A percentile compares a stretch with the other conserved stretches of the same genome.
These are phyloP conservation scores for Aspergillus sp. DNA, from an alignment of 2,329 filamentous ascomycete species.

Conservation along the genomic window DNA sequence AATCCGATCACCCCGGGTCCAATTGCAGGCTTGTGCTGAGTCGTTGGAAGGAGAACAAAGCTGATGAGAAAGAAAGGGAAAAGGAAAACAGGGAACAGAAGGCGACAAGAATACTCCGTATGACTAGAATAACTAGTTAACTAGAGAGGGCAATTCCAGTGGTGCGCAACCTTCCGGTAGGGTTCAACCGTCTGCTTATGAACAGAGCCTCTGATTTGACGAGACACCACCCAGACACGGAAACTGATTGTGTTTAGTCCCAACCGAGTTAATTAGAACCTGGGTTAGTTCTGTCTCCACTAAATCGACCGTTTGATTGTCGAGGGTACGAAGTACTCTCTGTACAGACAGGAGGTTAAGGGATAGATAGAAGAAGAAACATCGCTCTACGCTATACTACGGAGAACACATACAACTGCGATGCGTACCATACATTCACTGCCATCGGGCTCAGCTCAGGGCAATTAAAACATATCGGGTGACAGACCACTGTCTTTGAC, in stretches of 20 bases:
- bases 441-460: no score
- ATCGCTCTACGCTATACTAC: no score
- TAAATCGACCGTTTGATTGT: neutral
- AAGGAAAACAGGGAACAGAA: neutral
- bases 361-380: no score
- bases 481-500: no score
- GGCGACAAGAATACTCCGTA: neutral
- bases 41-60: neutral
- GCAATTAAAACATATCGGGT: no score
- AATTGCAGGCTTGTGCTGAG: neutral
- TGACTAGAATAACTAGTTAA: neutral
- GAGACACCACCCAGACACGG: neutral
- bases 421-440: no score
- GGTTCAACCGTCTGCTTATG: neutral
- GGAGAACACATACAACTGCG: no score
- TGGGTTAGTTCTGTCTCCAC: constrained; percentile 1
- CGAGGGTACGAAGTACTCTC: no score
- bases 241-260: neutral
- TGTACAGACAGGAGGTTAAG: no score
- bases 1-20: neutral
- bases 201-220: neutral
- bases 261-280: constrained; percentile 1
- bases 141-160: no score
- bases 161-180: neutral
- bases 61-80: neutral